Base-by-base conservation (phyloP, 768 basidiomycete genomes). In the Obba rivulosa region DNA sequence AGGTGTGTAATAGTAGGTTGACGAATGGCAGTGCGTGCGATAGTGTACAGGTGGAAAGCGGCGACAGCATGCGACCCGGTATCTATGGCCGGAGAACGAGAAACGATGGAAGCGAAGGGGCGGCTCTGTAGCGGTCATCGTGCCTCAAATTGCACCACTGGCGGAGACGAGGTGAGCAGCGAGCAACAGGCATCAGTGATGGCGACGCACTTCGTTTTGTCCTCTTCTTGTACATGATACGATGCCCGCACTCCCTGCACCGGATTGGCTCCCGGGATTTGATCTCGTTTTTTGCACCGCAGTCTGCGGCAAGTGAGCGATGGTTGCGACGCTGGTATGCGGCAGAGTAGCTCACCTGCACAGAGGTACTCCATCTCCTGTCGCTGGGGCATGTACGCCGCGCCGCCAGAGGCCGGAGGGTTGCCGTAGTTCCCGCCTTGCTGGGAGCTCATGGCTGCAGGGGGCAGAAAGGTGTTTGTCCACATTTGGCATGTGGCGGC, bases 201-300 rank as follows among this genome's bases (percentile, higher is more conserved):
- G 38, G 11, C 45, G 17, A 72, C 92, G 64, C 59, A 97, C 95
- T 94, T 75, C 92, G 76, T 62, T 79, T 89, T 20, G 93, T 95
- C 60, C 95, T 74, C 68, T 94, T 96, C 71, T 98, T 98, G 70
- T 96, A 97, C 91, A 98, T 93, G 65, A 98, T 95, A 45, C 95
- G 83, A 67, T 97, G 95, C 3, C 95, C 95, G 61, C 95, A 98
- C 63, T 97, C 92, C 57, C 88, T 78, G 69, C 95, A 98, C 48
- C 95, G 85, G 55, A 97, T 94, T 37, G 92, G 91, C 65, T 98
- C 95, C 50, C 91, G 75, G 8, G 89, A 75, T 67, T 83, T 86
- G 64, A 97, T 92, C 62, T 89, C 85, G 66, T 94, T 96, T 70
- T 87, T 87, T 1, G 85, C 87, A 51, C 91, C 89, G 64, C 94